Evolutionary conservation across 148 eudicot species (phyloP).

Genomic region (Suaeda aralocaspica): DNA sequence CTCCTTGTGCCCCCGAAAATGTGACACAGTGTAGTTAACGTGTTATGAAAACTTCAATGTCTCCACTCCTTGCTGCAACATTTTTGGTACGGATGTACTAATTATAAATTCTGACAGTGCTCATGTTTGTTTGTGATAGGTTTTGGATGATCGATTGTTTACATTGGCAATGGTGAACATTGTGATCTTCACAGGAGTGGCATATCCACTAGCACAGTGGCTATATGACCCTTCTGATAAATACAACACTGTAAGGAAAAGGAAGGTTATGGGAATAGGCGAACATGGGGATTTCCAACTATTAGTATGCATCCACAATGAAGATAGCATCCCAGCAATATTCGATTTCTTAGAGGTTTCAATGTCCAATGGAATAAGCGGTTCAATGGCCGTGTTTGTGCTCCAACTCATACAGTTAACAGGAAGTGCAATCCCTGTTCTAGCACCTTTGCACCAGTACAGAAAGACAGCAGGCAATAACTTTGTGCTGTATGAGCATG

Average conservation of each 20-base stretch:
- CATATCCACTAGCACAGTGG: conserved; percentile 26
- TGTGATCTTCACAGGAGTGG: conserved; percentile 28
- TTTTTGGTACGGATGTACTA: no score
- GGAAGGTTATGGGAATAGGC: conserved; percentile 10
- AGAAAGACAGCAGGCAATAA: not conserved
- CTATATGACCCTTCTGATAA: conserved; percentile 33
- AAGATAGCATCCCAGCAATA: conserved; percentile 24
- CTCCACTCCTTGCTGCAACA: no score
- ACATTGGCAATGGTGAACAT: conserved; percentile 27
- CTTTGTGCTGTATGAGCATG: not conserved
- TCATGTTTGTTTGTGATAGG: conserved; percentile 8
- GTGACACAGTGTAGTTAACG: no score
- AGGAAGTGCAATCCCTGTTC: conserved; percentile 29
- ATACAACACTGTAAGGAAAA: conserved; percentile 17
- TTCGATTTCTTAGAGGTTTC: conserved; percentile 26
- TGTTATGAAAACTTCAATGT: no score
- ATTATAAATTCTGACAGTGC: no score
- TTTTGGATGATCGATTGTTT: conserved; percentile 26
- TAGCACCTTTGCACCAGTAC: conserved; percentile 28
- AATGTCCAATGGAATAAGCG: not conserved
- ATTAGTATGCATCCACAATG: conserved; percentile 35
- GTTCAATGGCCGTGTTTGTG: conserved; percentile 20
- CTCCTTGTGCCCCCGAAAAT: no score
- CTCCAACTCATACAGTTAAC: conserved; percentile 32
- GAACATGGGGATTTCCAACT: conserved; percentile 24